Conservation (phyloP, 768 basidiomycete genomes). For the Scleroderma citrinum region DNA sequence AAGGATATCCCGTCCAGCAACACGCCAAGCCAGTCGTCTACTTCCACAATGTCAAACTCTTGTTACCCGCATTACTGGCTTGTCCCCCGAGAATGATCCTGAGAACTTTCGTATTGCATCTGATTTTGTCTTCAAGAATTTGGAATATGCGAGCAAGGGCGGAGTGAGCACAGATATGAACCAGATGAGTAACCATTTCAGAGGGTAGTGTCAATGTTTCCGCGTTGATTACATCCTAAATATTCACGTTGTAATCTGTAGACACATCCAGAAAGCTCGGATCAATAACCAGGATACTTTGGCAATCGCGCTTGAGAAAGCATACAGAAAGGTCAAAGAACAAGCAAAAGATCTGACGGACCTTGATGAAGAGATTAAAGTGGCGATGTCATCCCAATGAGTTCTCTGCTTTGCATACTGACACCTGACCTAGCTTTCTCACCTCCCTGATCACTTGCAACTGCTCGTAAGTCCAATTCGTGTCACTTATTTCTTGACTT, state of each 20-base stretch:
- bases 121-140: conserved; percentile 51
- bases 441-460: conserved; percentile 66
- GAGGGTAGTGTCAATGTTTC: conserved; percentile 39
- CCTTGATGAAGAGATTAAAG: conserved; percentile 63
- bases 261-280: conserved; percentile 61
- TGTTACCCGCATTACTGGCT: conserved; percentile 47
- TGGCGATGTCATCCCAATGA: conserved; percentile 15
- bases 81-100: conserved; percentile 38
- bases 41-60: conserved; percentile 50
- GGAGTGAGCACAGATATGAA: conserved; percentile 52
- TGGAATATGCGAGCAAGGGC: conserved; percentile 56
- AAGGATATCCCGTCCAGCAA: conserved; percentile 47
- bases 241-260: conserved; percentile 22
- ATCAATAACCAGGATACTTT: conserved; percentile 59
- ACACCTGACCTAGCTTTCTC: conserved; percentile 38
- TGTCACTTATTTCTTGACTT: not conserved
- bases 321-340: conserved; percentile 46
- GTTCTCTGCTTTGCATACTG: not conserved
- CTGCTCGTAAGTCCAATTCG: conserved; percentile 47
- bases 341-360: conserved; percentile 46
- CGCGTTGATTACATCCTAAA: not conserved
- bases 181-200: conserved; percentile 44
- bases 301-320: conserved; percentile 53
- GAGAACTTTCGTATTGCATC: conserved; percentile 43
- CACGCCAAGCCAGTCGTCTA: conserved; percentile 45